Conservation (phyloP, 1,284 basidiomycete species). For the Cutaneotrichosporon cutaneum region DNA sequence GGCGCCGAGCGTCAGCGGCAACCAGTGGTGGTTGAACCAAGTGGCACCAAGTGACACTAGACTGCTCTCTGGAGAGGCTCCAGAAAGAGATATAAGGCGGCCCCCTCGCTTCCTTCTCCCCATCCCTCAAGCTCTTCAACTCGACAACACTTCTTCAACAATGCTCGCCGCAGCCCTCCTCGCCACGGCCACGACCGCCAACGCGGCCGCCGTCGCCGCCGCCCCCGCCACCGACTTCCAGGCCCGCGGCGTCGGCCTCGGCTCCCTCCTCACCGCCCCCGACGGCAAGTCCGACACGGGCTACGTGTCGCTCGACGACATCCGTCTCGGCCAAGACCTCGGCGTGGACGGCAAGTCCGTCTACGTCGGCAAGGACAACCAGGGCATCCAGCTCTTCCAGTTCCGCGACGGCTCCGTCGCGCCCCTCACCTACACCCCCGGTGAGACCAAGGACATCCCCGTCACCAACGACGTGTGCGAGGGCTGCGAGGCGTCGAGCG, state of each 20-base stretch:
- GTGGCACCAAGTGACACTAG: too few relatives aligned
- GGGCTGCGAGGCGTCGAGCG: neutral
- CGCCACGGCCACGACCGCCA: neutral
- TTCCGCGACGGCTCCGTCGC: slow-evolving; percentile 12
- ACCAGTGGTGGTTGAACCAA: too few relatives aligned
- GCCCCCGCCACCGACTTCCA: neutral
- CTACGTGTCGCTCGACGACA: slow-evolving; percentile 7
- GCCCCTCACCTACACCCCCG: slow-evolving; percentile 7
- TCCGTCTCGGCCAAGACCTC: slow-evolving; percentile 12
- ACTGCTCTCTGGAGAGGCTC: too few relatives aligned
- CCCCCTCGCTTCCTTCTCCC: neutral
- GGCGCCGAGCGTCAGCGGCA: too few relatives aligned
- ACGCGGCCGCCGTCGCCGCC: neutral
- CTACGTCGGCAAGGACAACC: slow-evolving; percentile 11
- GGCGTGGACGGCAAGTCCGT: slow-evolving; percentile 1
- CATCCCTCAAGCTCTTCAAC: neutral
- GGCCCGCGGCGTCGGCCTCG: neutral
- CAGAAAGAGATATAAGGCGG: too few relatives aligned
- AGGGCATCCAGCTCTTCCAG: slow-evolving; percentile 16
- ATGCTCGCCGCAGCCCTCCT: slow-evolving; percentile 11
- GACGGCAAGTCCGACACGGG: neutral
- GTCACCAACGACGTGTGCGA: neutral
- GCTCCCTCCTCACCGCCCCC: neutral
- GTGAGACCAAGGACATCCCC: slow-evolving; percentile 3
- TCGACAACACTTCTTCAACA: neutral